Evolutionary conservation across 768 basidiomycete genomes (phyloP).

Genomic region (Holtermanniella nyarrowii): DNA sequence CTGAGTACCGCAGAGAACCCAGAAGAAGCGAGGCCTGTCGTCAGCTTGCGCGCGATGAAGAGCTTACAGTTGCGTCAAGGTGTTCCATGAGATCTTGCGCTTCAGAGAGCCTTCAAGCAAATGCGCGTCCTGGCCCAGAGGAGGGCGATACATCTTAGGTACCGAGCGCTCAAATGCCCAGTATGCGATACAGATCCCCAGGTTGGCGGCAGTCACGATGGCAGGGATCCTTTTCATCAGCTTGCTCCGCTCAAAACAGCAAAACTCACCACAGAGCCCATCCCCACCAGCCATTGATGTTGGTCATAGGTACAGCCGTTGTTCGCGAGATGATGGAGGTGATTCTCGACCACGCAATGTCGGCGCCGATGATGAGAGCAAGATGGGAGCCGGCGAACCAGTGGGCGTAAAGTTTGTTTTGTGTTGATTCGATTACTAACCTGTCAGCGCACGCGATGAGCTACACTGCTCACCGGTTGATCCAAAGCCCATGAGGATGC

Average conservation of each 20-base stretch:
- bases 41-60: neutral
- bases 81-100: slow-evolving; percentile 8
- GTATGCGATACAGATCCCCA: slow-evolving; percentile 25
- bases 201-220: slow-evolving; percentile 24
- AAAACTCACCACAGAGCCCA: slow-evolving; percentile 36
- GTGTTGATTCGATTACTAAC: slow-evolving; percentile 34
- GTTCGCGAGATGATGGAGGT: slow-evolving; percentile 20
- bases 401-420: slow-evolving; percentile 34
- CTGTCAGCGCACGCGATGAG: neutral
- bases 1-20: slow-evolving; percentile 28
- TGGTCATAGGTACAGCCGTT: slow-evolving; percentile 31
- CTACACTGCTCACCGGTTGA: slow-evolving; percentile 18
- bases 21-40: slow-evolving; percentile 29
- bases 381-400: slow-evolving; percentile 28
- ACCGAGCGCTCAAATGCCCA: slow-evolving; percentile 26
- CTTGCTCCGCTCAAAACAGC: neutral
- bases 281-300: slow-evolving; percentile 34
- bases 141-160: slow-evolving; percentile 21
- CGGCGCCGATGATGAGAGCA: slow-evolving; percentile 31
- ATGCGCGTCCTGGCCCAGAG: slow-evolving; percentile 16
- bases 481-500: slow-evolving; percentile 36
- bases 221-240: slow-evolving; percentile 26
- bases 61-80: slow-evolving; percentile 16
- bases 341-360: slow-evolving; percentile 35
- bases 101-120: slow-evolving; percentile 13